phyloP scores from a whole-genome alignment of 139 green algal species.

The Coelastrella sp. region DNA sequence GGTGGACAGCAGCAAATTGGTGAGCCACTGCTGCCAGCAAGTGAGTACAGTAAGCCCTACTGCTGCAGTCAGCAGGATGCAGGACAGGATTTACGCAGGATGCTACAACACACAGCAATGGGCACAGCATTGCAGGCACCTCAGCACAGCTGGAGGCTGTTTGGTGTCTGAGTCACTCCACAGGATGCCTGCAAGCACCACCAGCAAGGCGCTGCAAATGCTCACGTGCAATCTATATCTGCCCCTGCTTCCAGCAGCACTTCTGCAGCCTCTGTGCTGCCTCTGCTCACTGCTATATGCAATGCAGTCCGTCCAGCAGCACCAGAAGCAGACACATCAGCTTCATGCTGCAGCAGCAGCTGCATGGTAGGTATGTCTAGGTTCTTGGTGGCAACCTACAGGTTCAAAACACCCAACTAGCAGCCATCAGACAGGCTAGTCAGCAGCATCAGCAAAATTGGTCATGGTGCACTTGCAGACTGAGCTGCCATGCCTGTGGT shows the following conservation, averaged over 20 bases:
- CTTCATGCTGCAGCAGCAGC: slow-evolving; percentile 45
- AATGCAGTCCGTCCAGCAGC: slow-evolving; percentile 12
- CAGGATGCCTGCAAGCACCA: too few species aligned
- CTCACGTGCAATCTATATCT: slow-evolving; percentile 42
- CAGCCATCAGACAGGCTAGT: not conserved
- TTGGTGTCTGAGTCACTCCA: not conserved
- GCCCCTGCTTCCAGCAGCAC: slow-evolving; percentile 41
- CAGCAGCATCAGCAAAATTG: not conserved
- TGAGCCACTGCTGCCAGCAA: not conserved
- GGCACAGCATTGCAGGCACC: not conserved
- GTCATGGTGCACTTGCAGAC: not conserved
- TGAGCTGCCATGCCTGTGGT: not conserved
- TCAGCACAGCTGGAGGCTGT: not conserved
- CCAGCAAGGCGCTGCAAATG: not conserved
- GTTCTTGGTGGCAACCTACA: slow-evolving; percentile 47
- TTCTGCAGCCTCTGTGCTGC: slow-evolving; percentile 32
- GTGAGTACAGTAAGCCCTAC: not conserved
- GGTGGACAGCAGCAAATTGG: not conserved
- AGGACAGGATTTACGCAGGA: not conserved
- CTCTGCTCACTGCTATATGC: slow-evolving; percentile 35
- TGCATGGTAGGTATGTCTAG: slow-evolving; percentile 42
- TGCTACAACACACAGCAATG: not conserved
- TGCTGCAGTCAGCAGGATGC: not conserved
- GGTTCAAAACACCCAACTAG: too few species aligned
- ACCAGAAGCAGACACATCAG: slow-evolving; percentile 30